Evolutionary conservation across 495 filamentous ascomycete species (phyloP).

Genomic region (Talaromyces stipitatus): DNA sequence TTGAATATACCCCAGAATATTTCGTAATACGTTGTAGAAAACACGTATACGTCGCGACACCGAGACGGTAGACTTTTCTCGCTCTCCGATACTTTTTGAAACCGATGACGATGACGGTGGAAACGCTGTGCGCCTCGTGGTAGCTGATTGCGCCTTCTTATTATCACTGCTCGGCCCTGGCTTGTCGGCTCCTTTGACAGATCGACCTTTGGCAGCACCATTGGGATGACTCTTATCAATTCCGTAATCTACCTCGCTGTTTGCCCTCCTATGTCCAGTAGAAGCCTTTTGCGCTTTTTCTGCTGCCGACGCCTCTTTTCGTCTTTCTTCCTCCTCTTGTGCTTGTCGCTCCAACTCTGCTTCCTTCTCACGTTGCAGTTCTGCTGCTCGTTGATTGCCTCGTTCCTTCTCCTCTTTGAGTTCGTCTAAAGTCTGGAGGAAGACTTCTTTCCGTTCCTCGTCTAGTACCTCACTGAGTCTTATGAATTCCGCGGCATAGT

Average conservation of each 20-base stretch:
- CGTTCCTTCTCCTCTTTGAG: constrained; percentile 62
- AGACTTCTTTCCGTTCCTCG: constrained; percentile 83
- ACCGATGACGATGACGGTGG: constrained; percentile 24
- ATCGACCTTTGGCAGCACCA: constrained; percentile 25
- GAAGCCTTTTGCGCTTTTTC: constrained; percentile 34
- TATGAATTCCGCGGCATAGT: constrained; percentile 88
- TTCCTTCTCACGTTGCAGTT: constrained; percentile 52
- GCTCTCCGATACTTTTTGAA: constrained; percentile 30
- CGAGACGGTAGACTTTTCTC: constrained; percentile 25
- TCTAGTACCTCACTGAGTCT: constrained; percentile 75
- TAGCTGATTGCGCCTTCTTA: constrained; percentile 15
- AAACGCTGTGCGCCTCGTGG: constrained; percentile 21
- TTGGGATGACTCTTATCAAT: constrained; percentile 39
- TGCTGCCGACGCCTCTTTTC: constrained; percentile 47
- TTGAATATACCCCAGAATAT: constrained; percentile 54
- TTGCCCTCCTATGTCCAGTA: constrained; percentile 35
- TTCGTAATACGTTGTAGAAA: constrained; percentile 45
- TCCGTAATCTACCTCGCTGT: constrained; percentile 48
- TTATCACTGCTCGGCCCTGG: constrained; percentile 10
- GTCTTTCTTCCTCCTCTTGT: constrained; percentile 47
- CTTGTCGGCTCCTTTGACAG: constrained; percentile 22
- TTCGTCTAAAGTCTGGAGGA: constrained; percentile 58
- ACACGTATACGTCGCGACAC: constrained; percentile 24
- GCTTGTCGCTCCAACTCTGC: constrained; percentile 44
- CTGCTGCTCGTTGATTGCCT: constrained; percentile 60